Percentiles rank a stretch among this genome's conserved stretches.
phyloP scores from a whole-genome alignment of 192 early-diverging fungal genomes.

The Neocallimastix lanati region DNA sequence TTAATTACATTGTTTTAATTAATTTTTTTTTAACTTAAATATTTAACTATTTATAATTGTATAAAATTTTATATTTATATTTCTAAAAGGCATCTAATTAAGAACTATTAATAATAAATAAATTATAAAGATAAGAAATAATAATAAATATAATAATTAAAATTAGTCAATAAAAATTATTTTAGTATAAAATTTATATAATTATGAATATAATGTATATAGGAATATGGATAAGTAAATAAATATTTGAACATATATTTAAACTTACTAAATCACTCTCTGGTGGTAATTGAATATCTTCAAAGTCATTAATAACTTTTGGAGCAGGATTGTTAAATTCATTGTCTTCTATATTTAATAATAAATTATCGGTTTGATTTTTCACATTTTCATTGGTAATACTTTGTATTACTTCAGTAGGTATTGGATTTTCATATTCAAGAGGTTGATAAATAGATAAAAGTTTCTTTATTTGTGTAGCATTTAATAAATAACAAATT shows the following conservation, averaged over 20 bases:
- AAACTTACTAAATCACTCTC: neutral
- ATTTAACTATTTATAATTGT: too few species aligned
- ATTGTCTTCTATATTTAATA: neutral
- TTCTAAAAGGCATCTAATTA: neutral
- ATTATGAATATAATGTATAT: too few species aligned
- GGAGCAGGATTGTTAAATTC: neutral
- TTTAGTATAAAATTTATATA: too few species aligned
- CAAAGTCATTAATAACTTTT: neutral
- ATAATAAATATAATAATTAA: too few species aligned
- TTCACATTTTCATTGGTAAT: neutral
- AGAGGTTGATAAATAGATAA: slow-evolving; percentile 88
- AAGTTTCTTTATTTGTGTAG: slow-evolving; percentile 92
- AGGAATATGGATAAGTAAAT: too few species aligned
- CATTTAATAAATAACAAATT: slow-evolving; percentile 91
- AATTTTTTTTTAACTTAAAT: too few species aligned
- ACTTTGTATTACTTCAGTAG: neutral
- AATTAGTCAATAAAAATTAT: too few species aligned
- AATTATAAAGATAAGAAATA: too few species aligned
- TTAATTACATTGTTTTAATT: too few species aligned
- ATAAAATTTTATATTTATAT: neutral
- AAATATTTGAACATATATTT: too few species aligned
- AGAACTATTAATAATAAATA: neutral
- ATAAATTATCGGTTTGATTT: neutral
- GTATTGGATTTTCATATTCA: slow-evolving; percentile 54
- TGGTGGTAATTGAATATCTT: neutral